Base-by-base conservation (phyloP, 805 yeast species). In the Wickerhamomyces bisporus region DNA sequence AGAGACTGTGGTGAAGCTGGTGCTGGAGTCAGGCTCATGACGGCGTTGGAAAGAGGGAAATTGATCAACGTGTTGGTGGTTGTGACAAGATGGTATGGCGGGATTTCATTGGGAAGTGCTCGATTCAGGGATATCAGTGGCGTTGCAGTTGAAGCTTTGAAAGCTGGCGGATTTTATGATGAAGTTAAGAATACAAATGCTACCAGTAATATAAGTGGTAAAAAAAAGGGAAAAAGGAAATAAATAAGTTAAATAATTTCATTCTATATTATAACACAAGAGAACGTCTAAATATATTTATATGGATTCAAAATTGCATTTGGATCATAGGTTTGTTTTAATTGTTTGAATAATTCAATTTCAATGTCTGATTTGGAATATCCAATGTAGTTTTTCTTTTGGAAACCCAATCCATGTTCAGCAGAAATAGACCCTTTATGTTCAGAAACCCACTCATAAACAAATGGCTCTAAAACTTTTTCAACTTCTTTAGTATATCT, bases 331-430 rank as follows among this genome's bases (percentile, higher is more conserved):
- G 75, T 78, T n/a, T 68, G 50, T 66, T 91, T 93, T 50, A 93
- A 63, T 28, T 78, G 78, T 58, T 80, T 81, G 73, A 93, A 89
- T 66, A 88, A 60, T 29, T 67, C 57, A 42, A 93, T 75, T 59
- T 87, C 89, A 36, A 67, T 65, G 11, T 72, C 79, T 46, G 77
- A 75, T 70, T 89, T 93, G 36, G 95, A 75, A 66, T 91, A 93
- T 9, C 81, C 81, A 49, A 91, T 73, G 60, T 85, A 93, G 56
- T 86, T 84, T 52, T 83, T 87, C 81, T 93, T 93, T 56, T 91
- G 97, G 75, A 93, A 86, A 0, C 98, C 98, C 41, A 93, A 71
- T 13, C 98, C 98, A 60, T 93, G 98, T 62, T 93, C 98, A 20
- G 98, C 98, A 42, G 95, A 83, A 38, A 93, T 82, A 2, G 98